Conservation (phyloP, 169 alveolate genomes). For the Plasmodium knowlesi region DNA sequence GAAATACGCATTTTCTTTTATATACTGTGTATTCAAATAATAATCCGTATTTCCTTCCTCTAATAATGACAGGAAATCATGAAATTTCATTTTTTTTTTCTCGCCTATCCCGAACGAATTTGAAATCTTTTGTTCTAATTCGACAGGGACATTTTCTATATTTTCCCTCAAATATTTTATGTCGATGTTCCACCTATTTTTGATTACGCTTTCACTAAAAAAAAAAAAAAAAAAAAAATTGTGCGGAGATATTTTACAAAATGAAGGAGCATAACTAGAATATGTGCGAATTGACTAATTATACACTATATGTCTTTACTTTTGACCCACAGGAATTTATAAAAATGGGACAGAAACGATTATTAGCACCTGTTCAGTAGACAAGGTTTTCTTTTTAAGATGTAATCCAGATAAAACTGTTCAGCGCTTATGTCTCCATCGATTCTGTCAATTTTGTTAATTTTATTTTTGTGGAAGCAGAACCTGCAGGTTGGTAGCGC, state of each 20-base stretch:
- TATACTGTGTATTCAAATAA: slow-evolving; percentile 69
- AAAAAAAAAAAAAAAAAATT: slow-evolving; percentile 13
- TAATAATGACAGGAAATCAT: slow-evolving; percentile 61
- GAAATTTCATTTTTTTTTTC: slow-evolving; percentile 70
- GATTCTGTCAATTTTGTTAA: slow-evolving; percentile 48
- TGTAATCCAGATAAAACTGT: slow-evolving; percentile 48
- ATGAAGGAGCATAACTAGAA: not conserved
- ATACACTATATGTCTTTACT: not conserved
- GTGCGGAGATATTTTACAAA: not conserved
- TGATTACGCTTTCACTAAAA: slow-evolving; percentile 58
- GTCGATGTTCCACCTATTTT: slow-evolving; percentile 34
- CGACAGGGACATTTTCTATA: slow-evolving; percentile 48
- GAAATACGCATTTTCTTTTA: slow-evolving; percentile 63
- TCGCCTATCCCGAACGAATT: slow-evolving; percentile 71
- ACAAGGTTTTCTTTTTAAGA: slow-evolving; percentile 73
- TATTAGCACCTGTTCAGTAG: slow-evolving; percentile 38
- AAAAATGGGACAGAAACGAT: not conserved
- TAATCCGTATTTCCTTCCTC: slow-evolving; percentile 71
- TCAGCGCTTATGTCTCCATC: slow-evolving; percentile 61
- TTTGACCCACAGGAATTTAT: not conserved
- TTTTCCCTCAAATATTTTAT: slow-evolving; percentile 61
- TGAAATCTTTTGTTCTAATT: slow-evolving; percentile 67
- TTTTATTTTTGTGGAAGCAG: slow-evolving; percentile 64
- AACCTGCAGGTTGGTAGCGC: slow-evolving; percentile 18
- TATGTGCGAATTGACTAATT: not conserved